Evolutionary conservation across 140 eudicot species (phyloP).

Genomic region (Cichorium intybus): DNA sequence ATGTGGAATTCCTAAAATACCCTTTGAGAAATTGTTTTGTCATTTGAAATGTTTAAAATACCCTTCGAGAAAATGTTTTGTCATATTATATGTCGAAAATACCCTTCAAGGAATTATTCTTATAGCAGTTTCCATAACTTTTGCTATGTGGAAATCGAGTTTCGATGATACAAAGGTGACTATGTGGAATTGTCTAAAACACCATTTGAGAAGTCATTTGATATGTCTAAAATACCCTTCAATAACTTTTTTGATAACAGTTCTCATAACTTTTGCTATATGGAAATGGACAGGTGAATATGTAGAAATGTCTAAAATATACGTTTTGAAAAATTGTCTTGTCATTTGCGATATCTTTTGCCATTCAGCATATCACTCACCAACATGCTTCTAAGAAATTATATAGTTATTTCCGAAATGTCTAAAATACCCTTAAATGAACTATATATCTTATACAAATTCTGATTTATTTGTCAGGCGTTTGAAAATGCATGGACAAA

Average conservation of each 20-base stretch:
- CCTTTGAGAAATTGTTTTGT: no score
- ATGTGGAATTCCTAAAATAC: background rate
- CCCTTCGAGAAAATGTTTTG: background rate
- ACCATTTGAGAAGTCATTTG: background rate
- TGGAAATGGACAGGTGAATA: background rate
- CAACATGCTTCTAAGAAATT: background rate
- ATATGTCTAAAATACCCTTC: no score
- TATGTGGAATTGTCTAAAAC: background rate
- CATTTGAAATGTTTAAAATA: no score
- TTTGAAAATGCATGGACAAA: slow-evolving; percentile 74
- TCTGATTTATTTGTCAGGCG: slow-evolving; percentile 49
- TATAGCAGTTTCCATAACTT: background rate
- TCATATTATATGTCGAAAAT: no score
- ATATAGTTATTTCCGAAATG: background rate
- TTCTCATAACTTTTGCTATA: slow-evolving; percentile 1
- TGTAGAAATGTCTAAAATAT: background rate
- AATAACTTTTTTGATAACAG: background rate
- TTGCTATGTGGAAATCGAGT: background rate
- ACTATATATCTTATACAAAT: background rate
- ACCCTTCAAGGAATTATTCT: background rate
- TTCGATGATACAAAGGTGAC: background rate
- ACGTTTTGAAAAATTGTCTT: background rate
- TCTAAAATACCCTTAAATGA: background rate
- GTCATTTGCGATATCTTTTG: background rate
- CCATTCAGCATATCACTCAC: background rate